phyloP scores from a whole-genome alignment of 352 stramenopile genomes.

The Phytophthora capsici region DNA sequence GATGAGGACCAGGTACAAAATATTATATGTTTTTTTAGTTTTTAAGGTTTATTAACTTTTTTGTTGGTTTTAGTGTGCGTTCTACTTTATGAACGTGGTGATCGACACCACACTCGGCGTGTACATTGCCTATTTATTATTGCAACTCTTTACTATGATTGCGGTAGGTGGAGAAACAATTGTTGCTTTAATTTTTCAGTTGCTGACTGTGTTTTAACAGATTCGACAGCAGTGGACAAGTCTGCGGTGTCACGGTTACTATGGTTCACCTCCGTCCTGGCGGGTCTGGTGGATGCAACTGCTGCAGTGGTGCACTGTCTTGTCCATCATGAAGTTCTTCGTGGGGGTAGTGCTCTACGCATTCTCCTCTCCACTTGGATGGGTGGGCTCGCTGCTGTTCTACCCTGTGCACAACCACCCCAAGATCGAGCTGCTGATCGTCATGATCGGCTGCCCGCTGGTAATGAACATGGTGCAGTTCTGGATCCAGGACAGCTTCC shows the following conservation, averaged over 20 bases:
- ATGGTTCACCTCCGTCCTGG: slow-evolving; percentile 72
- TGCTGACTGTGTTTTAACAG: slow-evolving; percentile 31
- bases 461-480: slow-evolving; percentile 90
- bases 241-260: slow-evolving; percentile 68
- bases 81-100: slow-evolving; percentile 90
- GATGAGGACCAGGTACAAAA: slow-evolving; percentile 65
- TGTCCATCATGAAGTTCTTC: slow-evolving; percentile 75
- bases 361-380: slow-evolving; percentile 63
- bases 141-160: slow-evolving; percentile 62
- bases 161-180: slow-evolving; percentile 41
- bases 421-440: slow-evolving; percentile 81
- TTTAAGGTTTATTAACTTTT: slow-evolving; percentile 1
- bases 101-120: slow-evolving; percentile 86
- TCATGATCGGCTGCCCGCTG: slow-evolving; percentile 86
- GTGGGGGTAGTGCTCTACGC: slow-evolving; percentile 66
- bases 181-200: not conserved
- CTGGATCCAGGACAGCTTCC: slow-evolving; percentile 85
- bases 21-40: not conserved
- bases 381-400: slow-evolving; percentile 72
- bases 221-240: slow-evolving; percentile 61
- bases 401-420: slow-evolving; percentile 73
- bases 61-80: slow-evolving; percentile 58
- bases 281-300: slow-evolving; percentile 70
- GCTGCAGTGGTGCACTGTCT: slow-evolving; percentile 68
- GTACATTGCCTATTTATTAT: slow-evolving; percentile 81